A percentile compares a stretch with the other conserved stretches of the same genome.
Evolutionary conservation across 495 filamentous ascomycete species (phyloP).

Genomic region (Daldinia childiae): DNA sequence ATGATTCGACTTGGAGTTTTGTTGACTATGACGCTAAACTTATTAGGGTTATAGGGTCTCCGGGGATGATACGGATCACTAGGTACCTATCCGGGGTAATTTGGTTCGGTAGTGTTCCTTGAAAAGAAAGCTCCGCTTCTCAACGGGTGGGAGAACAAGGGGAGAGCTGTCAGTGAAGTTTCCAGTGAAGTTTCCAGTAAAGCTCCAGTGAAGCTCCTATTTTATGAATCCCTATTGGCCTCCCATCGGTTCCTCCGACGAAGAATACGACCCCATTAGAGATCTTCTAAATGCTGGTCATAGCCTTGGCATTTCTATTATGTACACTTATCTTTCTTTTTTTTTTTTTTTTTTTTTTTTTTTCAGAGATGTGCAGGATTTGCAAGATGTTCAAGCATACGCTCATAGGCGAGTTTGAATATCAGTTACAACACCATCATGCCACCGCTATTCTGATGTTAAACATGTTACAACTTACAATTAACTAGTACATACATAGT

Average conservation of each 20-base stretch:
- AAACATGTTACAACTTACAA: conserved; percentile 22
- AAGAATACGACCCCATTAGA: conserved; percentile 15
- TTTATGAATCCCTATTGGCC: conserved; percentile 16
- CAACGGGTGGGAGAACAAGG: conserved; percentile 33
- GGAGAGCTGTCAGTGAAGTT: neutral
- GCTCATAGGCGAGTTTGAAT: neutral
- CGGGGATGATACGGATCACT: conserved; percentile 30
- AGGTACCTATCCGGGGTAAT: conserved; percentile 29
- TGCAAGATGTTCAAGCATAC: too few relatives aligned
- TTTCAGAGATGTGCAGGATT: too few relatives aligned
- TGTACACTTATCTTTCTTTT: too few relatives aligned
- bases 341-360: too few relatives aligned
- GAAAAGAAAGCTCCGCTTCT: conserved; percentile 18
- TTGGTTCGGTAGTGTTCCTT: conserved; percentile 21
- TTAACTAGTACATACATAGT: neutral
- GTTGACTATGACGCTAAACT: conserved; percentile 29
- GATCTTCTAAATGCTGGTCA: conserved; percentile 34
- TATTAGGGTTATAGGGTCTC: neutral
- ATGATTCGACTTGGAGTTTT: conserved; percentile 39
- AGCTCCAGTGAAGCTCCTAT: neutral
- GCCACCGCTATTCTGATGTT: conserved; percentile 17
- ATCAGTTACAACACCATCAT: neutral
- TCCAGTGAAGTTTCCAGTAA: too few relatives aligned
- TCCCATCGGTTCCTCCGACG: neutral
- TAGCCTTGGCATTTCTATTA: conserved; percentile 3